Conservation (phyloP, 768 basidiomycete species). For the Trametopsis cervina region DNA sequence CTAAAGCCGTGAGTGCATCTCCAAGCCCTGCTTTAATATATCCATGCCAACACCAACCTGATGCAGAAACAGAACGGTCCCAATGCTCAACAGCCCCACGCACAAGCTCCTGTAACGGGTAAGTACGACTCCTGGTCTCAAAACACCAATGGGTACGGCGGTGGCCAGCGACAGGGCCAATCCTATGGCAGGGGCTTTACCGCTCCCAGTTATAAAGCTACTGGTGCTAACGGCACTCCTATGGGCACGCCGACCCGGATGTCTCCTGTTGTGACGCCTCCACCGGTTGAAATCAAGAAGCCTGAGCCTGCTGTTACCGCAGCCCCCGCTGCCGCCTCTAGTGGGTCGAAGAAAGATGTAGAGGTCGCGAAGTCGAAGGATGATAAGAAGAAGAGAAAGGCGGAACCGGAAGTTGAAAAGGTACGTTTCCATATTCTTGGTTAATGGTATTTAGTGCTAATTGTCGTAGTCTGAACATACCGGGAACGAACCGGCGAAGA, state of each 20-base stretch:
- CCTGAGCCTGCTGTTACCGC: not conserved
- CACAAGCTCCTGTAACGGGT: conserved; percentile 14
- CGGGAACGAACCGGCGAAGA: no score
- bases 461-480: no score
- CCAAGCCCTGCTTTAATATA: no score
- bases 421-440: not conserved
- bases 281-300: conserved; percentile 10
- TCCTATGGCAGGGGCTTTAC: no score
- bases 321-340: conserved; percentile 12
- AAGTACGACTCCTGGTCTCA: conserved; percentile 21
- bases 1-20: conserved; percentile 40
- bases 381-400: conserved; percentile 15
- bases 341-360: conserved; percentile 9
- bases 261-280: conserved; percentile 33
- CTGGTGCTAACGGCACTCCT: conserved; percentile 69
- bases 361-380: conserved; percentile 23
- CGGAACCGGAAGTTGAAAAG: conserved; percentile 1
- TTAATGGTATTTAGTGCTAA: not conserved
- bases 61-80: conserved; percentile 9
- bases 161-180: no score
- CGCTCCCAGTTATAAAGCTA: conserved; percentile 26
- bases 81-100: conserved; percentile 3
- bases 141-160: no score
- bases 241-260: conserved; percentile 55
- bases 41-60: not conserved